Evolutionary conservation across 306 rosid genomes (phyloP).

Genomic region (Glycine latifolia): DNA sequence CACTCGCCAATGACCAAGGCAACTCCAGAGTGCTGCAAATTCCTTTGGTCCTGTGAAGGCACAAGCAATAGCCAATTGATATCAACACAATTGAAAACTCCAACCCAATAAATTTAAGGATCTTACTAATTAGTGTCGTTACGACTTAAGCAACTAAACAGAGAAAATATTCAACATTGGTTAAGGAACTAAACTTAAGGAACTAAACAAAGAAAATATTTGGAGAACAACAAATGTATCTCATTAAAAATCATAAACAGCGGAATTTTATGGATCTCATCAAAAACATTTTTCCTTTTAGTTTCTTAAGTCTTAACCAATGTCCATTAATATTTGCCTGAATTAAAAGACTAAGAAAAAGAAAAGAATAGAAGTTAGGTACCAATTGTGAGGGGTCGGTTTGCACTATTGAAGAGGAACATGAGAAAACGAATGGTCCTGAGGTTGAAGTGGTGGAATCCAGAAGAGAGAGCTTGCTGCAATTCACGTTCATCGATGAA

Average conservation of each 20-base stretch:
- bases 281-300: no score
- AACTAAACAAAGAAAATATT: no score
- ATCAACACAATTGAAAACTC: conserved; percentile 28
- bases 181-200: no score
- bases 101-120: neutral
- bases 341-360: no score
- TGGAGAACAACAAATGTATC: no score
- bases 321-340: no score
- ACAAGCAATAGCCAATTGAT: conserved; percentile 28
- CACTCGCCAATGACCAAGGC: conserved; percentile 91
- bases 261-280: no score
- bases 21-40: conserved; percentile 79
- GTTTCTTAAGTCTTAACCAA: no score
- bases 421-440: conserved; percentile 87
- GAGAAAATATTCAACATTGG: no score
- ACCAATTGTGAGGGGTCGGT: conserved; percentile 67
- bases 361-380: conserved; percentile 27
- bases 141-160: no score
- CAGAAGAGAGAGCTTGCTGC: conserved; percentile 85
- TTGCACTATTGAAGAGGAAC: conserved; percentile 73
- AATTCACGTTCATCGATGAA: conserved; percentile 78
- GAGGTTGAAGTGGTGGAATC: conserved; percentile 68
- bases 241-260: no score
- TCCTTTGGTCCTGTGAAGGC: conserved; percentile 71
- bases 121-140: no score